Conservation (phyloP, 805 yeast species). For the Komagataella kurtzmanii region DNA sequence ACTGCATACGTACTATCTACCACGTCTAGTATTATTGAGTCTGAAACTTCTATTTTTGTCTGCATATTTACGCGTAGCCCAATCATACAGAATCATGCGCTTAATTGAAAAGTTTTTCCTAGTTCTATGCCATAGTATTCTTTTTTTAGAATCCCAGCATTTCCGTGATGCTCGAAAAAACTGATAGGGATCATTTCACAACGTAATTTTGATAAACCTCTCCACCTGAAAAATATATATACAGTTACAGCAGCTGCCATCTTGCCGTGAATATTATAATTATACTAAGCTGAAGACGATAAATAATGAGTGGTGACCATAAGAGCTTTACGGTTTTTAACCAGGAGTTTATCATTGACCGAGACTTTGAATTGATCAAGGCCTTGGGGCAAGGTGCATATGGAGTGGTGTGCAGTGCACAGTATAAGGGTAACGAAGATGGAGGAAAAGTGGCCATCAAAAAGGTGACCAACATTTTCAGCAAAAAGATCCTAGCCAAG, state of each 20-base stretch:
- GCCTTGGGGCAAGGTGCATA: slow-evolving; percentile 97
- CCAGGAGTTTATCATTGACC: slow-evolving; percentile 89
- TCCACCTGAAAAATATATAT: neutral
- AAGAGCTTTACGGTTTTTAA: slow-evolving; percentile 42
- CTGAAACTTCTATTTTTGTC: neutral
- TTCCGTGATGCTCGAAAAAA: neutral
- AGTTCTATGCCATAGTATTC: neutral
- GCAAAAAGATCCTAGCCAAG: slow-evolving; percentile 74
- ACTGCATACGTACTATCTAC: neutral
- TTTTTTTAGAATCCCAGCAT: neutral
- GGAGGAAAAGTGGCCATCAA: slow-evolving; percentile 73
- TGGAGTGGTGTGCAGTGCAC: slow-evolving; percentile 85
- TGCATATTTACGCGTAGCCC: neutral
- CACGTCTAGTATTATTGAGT: neutral
- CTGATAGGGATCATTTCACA: neutral
- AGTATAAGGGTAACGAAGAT: slow-evolving; percentile 73
- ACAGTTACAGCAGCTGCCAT: neutral
- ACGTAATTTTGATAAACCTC: neutral
- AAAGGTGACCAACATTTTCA: slow-evolving; percentile 78
- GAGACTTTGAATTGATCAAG: slow-evolving; percentile 69
- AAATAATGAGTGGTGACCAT: neutral
- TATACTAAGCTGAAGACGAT: neutral
- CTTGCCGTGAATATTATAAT: neutral
- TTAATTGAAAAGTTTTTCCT: neutral
- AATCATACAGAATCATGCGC: neutral